These are phyloP conservation scores for Kodamaea derodonti DNA, from an alignment of 1,139 yeast species.

Conservation along the genomic window DNA sequence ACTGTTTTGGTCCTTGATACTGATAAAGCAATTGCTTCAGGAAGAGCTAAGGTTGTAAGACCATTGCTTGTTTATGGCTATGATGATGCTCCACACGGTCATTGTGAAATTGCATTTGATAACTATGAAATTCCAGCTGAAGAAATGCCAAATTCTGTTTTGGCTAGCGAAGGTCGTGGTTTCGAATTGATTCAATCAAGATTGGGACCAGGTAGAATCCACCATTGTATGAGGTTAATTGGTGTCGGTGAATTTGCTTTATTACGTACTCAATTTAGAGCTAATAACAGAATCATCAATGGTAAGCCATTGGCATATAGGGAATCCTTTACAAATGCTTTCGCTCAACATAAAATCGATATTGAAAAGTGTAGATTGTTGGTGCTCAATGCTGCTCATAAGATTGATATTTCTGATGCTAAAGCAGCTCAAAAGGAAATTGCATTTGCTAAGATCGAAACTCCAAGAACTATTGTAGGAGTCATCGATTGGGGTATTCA, in stretches of 20 bases:
- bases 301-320: conserved; percentile 53
- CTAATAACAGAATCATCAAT: conserved; percentile 52
- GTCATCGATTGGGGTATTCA: conserved; percentile 68
- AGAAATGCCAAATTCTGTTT: conserved; percentile 35
- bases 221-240: conserved; percentile 69
- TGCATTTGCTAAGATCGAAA: conserved; percentile 66
- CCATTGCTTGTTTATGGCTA: conserved; percentile 60
- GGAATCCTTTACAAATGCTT: conserved; percentile 49
- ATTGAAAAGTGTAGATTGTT: conserved; percentile 55
- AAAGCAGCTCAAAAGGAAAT: conserved; percentile 58
- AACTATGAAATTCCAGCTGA: conserved; percentile 47
- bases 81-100: conserved; percentile 77
- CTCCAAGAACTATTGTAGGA: conserved; percentile 54
- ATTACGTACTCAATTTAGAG: conserved; percentile 50
- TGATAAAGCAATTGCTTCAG: conserved; percentile 48
- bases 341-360: conserved; percentile 58
- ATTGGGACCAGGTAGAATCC: conserved; percentile 71
- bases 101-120: conserved; percentile 56
- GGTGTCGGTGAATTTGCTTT: conserved; percentile 67
- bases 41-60: conserved; percentile 48
- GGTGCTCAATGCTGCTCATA: conserved; percentile 64
- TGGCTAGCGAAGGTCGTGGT: conserved; percentile 57
- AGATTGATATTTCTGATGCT: conserved; percentile 54
- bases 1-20: conserved; percentile 59
- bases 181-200: conserved; percentile 68